Conservation (phyloP, 2,329 filamentous ascomycete species). For the Fusarium abutilonis region DNA sequence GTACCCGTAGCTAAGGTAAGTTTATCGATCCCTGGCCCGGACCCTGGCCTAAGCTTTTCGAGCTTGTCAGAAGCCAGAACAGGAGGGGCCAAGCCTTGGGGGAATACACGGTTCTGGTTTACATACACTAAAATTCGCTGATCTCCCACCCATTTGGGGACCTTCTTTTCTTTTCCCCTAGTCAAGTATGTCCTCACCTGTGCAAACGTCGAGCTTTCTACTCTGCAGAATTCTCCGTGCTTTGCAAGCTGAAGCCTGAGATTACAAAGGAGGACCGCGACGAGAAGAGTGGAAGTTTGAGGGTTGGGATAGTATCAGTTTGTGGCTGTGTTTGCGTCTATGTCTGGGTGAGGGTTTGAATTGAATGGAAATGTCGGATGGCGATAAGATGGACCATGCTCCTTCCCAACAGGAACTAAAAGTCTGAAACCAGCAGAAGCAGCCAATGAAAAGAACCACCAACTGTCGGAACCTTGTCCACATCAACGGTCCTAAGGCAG, state of each 20-base stretch:
- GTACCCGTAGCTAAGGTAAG: constrained; percentile 17
- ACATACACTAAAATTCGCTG: no score
- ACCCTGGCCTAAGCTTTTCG: constrained; percentile 32
- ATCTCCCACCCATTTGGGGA: no score
- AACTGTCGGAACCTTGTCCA: constrained; percentile 27
- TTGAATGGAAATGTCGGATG: constrained; percentile 28
- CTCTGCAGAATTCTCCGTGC: no score
- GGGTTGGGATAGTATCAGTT: not conserved
- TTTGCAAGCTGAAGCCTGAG: not conserved
- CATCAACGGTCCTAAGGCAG: constrained; percentile 35
- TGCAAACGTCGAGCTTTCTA: not conserved
- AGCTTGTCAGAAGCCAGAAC: constrained; percentile 39
- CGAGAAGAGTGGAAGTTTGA: not conserved
- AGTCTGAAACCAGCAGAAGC: constrained; percentile 34
- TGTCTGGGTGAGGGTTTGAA: constrained; percentile 9
- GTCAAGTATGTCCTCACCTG: not conserved
- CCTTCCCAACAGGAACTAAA: constrained; percentile 38
- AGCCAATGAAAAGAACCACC: constrained; percentile 22
- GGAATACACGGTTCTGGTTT: no score
- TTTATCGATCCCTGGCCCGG: constrained; percentile 4
- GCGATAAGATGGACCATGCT: constrained; percentile 34
- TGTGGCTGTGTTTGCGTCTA: not conserved
- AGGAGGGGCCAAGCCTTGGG: constrained; percentile 32
- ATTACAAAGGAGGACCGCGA: not conserved
- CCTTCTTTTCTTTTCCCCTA: no score